These are phyloP conservation scores for Hanseniaspora guilliermondii DNA, from an alignment of 805 yeast species.

Conservation along the genomic window DNA sequence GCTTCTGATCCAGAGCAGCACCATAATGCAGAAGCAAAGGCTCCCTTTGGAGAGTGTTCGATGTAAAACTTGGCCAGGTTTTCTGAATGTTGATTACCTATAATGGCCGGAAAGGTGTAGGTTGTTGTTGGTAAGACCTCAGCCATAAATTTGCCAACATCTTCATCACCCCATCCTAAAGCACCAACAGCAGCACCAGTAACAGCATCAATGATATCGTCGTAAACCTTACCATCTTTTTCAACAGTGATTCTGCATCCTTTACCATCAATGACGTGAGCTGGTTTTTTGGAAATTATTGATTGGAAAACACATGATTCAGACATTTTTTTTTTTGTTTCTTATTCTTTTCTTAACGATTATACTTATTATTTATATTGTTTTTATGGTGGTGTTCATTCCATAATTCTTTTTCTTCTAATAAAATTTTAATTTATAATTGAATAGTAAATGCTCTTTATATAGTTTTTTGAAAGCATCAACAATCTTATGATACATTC, in stretches of 20 bases:
- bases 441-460: too few relatives aligned
- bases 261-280: slow-evolving; percentile 33
- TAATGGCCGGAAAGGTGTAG: slow-evolving; percentile 29
- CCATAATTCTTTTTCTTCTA: background rate
- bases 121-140: slow-evolving; percentile 30
- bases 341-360: background rate
- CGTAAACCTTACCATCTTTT: slow-evolving; percentile 31
- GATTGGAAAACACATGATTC: slow-evolving; percentile 33
- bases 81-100: slow-evolving; percentile 32
- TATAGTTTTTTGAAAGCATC: too few relatives aligned
- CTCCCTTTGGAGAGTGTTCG: slow-evolving; percentile 30
- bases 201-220: slow-evolving; percentile 31
- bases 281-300: slow-evolving; percentile 29
- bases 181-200: slow-evolving; percentile 46
- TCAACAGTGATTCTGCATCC: slow-evolving; percentile 33
- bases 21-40: slow-evolving; percentile 33
- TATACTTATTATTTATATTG: too few relatives aligned
- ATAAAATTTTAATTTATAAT: too few relatives aligned
- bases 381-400: background rate
- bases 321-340: slow-evolving; percentile 6
- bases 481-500: too few relatives aligned
- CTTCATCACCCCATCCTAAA: slow-evolving; percentile 34
- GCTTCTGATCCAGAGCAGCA: slow-evolving; percentile 57
- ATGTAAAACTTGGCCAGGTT: slow-evolving; percentile 33
- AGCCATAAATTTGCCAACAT: slow-evolving; percentile 27